A percentile compares a stretch with the other conserved stretches of the same genome.
These are phyloP conservation scores for Fusarium palustre DNA, from an alignment of 2,329 filamentous ascomycete genomes.

Conservation along the genomic window DNA sequence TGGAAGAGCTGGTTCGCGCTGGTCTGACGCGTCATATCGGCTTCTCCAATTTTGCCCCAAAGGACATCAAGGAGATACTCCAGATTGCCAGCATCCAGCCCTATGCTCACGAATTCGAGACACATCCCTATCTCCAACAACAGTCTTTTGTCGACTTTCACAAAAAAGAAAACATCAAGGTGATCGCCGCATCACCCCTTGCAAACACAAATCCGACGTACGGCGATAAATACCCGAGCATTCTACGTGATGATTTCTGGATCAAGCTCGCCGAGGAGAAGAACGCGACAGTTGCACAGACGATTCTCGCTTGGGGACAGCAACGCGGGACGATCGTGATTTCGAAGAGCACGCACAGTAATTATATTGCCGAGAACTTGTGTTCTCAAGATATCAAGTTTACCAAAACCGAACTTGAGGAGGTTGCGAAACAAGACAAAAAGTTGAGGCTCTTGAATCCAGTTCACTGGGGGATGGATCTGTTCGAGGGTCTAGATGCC, in stretches of 20 bases:
- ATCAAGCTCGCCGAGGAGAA: slow-evolving; percentile 26
- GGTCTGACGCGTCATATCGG: slow-evolving; percentile 54
- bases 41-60: slow-evolving; percentile 68
- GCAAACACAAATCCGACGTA: slow-evolving; percentile 42
- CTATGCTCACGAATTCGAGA: slow-evolving; percentile 56
- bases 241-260: slow-evolving; percentile 40
- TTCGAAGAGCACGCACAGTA: slow-evolving; percentile 36
- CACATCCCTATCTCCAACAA: slow-evolving; percentile 69
- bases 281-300: slow-evolving; percentile 40
- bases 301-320: slow-evolving; percentile 41
- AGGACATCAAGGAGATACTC: slow-evolving; percentile 60
- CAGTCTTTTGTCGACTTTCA: slow-evolving; percentile 47
- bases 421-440: slow-evolving; percentile 46
- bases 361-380: slow-evolving; percentile 40
- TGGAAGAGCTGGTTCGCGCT: slow-evolving; percentile 46
- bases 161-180: slow-evolving; percentile 45
- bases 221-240: slow-evolving; percentile 34
- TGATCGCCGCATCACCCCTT: slow-evolving; percentile 42
- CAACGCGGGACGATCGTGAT: slow-evolving; percentile 39
- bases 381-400: slow-evolving; percentile 31
- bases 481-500: slow-evolving; percentile 56
- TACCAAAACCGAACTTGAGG: slow-evolving; percentile 49
- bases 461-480: slow-evolving; percentile 53
- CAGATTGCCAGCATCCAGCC: slow-evolving; percentile 47
- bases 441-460: slow-evolving; percentile 55